phyloP scores from a whole-genome alignment of 345 rosid species.

The Gossypium ekmanianum region DNA sequence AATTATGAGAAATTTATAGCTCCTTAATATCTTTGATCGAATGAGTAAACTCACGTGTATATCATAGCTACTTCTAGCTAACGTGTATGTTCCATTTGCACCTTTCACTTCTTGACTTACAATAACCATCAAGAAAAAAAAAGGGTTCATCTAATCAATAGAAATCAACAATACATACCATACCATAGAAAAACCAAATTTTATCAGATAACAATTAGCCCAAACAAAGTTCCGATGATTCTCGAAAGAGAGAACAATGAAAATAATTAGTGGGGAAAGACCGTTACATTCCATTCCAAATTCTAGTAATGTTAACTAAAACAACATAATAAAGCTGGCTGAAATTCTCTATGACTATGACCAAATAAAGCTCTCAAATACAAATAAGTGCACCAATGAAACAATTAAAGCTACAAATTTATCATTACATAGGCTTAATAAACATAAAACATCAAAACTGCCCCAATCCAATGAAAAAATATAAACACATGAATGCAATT shows the following conservation, averaged over 20 bases:
- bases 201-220: too few relatives aligned
- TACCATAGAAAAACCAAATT: too few relatives aligned
- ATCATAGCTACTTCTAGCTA: too few relatives aligned
- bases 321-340: neutral
- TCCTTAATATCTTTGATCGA: too few relatives aligned
- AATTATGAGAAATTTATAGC: too few relatives aligned
- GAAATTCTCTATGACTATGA: neutral
- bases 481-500: neutral
- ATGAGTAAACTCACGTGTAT: too few relatives aligned
- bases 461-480: neutral
- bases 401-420: neutral
- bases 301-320: neutral
- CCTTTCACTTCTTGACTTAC: too few relatives aligned
- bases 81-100: too few relatives aligned
- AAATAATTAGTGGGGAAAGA: neutral
- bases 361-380: neutral
- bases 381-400: neutral
- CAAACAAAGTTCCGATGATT: neutral
- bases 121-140: too few relatives aligned
- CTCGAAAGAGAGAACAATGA: neutral
- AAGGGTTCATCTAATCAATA: too few relatives aligned
- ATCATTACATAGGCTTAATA: neutral
- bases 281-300: neutral
- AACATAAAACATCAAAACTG: neutral
- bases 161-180: too few relatives aligned